Base-by-base conservation (phyloP, 1,284 basidiomycete genomes). In the Pulchroboletus neoregius region DNA sequence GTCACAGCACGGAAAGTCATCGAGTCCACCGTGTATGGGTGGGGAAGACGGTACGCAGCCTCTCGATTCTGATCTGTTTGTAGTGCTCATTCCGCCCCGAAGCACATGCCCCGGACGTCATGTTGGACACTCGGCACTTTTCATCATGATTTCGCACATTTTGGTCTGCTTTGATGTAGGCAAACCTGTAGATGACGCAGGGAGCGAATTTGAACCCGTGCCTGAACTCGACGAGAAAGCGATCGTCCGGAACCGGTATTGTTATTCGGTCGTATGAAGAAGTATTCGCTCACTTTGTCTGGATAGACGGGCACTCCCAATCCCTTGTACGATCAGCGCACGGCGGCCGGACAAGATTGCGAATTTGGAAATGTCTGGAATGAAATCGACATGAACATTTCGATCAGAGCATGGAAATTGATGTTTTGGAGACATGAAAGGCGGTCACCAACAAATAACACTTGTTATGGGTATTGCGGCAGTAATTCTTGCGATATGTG, bases 111-210 rank as follows among this genome's bases (percentile, higher is more conserved):
- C 43, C 1, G 43, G 36, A 18, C 43, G 36, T 15, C 36, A 45
- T n/a, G 36, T 45, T 13, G 43, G 36, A 20, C 13, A 24, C 11
- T 45, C 36, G 6, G 28, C 6, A 9, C 22, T 45, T 6, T 44
- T 45, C 28, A 39, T 45, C 30, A 38, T 39, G 43, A 32, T 45
- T 2, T 20, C 43, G 4, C 36, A 45, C 22, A 45, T 45, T 36
- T 10, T 45, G 30, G 8, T 28, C 10, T 45, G 43, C 30, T 45
- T 39, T 39, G 43, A 45, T 5, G 26, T 45, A 11, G n/a, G 20
- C 22, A 44, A 44, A 22, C 35, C 43, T 8, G 20, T 44, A 2
- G 35, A 44, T 31, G 28, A 31, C 11, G 43, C 20, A 22, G 43
- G 43, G 36, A 38, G 33, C 4, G 36, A 38, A 32, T 12, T 32